Base-by-base conservation (phyloP, 176 grass and related monocot genomes). In the Lolium rigidum region DNA sequence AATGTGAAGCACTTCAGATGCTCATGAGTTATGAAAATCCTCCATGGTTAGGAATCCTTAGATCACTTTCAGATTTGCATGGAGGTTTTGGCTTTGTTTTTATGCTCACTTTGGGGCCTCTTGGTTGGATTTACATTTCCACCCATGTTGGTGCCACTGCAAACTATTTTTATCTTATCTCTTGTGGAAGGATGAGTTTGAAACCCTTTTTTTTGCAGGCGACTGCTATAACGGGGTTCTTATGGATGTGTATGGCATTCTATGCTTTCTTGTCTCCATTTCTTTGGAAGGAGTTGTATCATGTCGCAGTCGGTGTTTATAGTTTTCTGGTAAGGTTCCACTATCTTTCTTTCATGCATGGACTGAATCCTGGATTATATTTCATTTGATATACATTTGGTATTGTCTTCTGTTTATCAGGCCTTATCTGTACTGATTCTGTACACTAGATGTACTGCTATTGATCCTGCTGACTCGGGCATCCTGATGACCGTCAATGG, bases 211-310 rank as follows among this genome's bases (percentile, higher is more conserved):
- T 59, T 78, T 73, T n/a, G 20, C 91, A 98, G 97, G 92, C 96
- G 84, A 88, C 95, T 76, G 94, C 97, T 86, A 94, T 96, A 86
- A 94, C 97, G 58, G 94, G 95, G 31, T 98, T 86, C 82, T 98
- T 95, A 50, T 85, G 94, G 81, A 80, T 98, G 74, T 92, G 94
- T 79, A 93, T 95, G 81, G 92, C 90, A 17, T 98, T 98, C 87
- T 98, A 96, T 87, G 94, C 92, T 39, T 98, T 98, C 85, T 98
- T 98, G 55, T 95, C 97, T 67, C 97, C 97, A 69, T 98, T 98
- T 88, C 88, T 98, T 15, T 89, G 97, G 66, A 94, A 91, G 71
- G 85, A 78, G 11, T 77, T 95, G 31, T 79, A 92, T 85, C 84
- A 96, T 82, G 82, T 90, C 4, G 84, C 88, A 80, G 26, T 90